phyloP scores from a whole-genome alignment of 2,329 filamentous ascomycete species.

The Biscogniauxia mediterranea region DNA sequence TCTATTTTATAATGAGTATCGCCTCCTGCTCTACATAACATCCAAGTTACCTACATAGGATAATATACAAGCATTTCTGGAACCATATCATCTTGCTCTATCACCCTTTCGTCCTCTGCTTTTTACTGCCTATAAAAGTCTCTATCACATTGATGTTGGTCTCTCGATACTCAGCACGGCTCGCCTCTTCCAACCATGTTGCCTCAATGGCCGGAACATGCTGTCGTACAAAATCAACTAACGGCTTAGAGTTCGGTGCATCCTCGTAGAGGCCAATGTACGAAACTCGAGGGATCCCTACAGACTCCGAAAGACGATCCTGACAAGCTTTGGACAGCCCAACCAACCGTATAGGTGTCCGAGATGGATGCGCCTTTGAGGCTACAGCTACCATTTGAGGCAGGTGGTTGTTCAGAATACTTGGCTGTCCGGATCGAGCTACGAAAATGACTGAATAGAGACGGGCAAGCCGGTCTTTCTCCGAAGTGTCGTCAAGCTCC shows the following conservation, averaged over 20 bases:
- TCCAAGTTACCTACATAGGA: neutral
- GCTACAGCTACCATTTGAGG: constrained; percentile 53
- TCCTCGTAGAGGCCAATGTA: constrained; percentile 58
- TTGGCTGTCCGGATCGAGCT: constrained; percentile 54
- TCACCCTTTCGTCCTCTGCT: constrained; percentile 23
- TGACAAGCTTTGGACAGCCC: constrained; percentile 61
- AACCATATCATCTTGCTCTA: neutral
- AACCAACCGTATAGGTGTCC: constrained; percentile 54
- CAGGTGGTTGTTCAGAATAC: constrained; percentile 59
- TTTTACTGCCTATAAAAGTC: constrained; percentile 39
- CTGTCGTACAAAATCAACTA: constrained; percentile 55
- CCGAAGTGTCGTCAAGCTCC: constrained; percentile 1
- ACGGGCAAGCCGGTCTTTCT: neutral
- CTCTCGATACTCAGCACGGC: constrained; percentile 38
- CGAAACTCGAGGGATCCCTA: constrained; percentile 64
- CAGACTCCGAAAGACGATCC: constrained; percentile 51
- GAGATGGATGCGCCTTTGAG: constrained; percentile 40
- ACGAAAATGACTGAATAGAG: constrained; percentile 57
- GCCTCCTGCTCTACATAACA: too few species aligned
- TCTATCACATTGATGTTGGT: constrained; percentile 48
- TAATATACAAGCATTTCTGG: neutral
- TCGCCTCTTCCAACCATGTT: constrained; percentile 54
- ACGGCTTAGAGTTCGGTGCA: constrained; percentile 54
- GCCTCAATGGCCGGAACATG: constrained; percentile 52
- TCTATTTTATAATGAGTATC: too few species aligned